Evolutionary conservation across 257 asterid species (phyloP).

Genomic region (Petunia secreta): DNA sequence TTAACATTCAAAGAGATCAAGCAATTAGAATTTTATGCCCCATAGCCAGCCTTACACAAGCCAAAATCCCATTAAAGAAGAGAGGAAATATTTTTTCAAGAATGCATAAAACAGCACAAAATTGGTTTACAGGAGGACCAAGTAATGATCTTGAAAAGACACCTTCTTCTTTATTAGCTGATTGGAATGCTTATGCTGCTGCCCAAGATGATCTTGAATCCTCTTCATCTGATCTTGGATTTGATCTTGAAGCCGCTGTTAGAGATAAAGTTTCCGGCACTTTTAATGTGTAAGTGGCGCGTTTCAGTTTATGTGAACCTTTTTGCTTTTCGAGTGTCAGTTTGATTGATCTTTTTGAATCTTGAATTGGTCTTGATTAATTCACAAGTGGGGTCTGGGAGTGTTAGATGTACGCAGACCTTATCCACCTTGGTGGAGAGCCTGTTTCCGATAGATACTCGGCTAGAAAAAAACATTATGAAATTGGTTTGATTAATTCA

Average conservation of each 20-base stretch:
- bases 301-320: too few relatives aligned
- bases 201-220: slow-evolving; percentile 46
- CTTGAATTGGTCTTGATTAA: too few relatives aligned
- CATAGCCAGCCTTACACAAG: not conserved
- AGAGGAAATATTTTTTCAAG: not conserved
- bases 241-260: slow-evolving; percentile 90
- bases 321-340: too few relatives aligned
- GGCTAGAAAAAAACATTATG: too few relatives aligned
- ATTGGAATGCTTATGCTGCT: slow-evolving; percentile 91
- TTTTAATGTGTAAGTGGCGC: slow-evolving; percentile 63
- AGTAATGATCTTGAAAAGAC: slow-evolving; percentile 58
- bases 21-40: too few relatives aligned
- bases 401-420: too few relatives aligned
- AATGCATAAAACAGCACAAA: slow-evolving; percentile 77
- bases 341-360: too few relatives aligned
- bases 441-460: too few relatives aligned
- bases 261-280: slow-evolving; percentile 76
- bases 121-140: slow-evolving; percentile 91
- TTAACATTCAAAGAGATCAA: too few relatives aligned
- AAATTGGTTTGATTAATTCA: too few relatives aligned
- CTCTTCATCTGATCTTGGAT: slow-evolving; percentile 47
- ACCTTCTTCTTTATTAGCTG: slow-evolving; percentile 73
- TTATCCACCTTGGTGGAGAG: too few relatives aligned
- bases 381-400: too few relatives aligned
- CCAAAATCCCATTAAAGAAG: not conserved